Evolutionary conservation across 768 basidiomycete species (phyloP), one percentile per base, ranked within the genome.

Genomic region (Pisolithus marmoratus): DNA sequence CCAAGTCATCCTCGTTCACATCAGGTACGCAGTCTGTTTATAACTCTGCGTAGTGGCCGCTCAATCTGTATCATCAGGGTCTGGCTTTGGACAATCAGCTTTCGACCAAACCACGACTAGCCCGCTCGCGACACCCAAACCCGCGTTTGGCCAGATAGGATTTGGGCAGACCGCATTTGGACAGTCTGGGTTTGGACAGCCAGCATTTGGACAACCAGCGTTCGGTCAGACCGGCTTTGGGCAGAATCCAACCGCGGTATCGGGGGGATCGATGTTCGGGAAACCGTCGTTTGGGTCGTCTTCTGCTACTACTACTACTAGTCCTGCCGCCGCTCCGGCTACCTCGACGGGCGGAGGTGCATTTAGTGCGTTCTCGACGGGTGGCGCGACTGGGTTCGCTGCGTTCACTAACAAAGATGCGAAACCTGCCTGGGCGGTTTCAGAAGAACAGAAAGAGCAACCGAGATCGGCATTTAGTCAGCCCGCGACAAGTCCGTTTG

Each of bases 141-240:
- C 53, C 36, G 37, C 58, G 4, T 71, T 72, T 52, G 66, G 66
- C 8, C 67, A 69, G 23, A 53, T 67, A 36, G 52, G 57, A 6
- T 77, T 75, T 54, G 74, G 72, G 2, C 68, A 71, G 38, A 53
- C 73, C 8, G 55, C 68, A 3, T 77, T 78, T 54, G 72, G 73
- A 2, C 68, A 72, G 45, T 54, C 72, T 19, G 58, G 63, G 2
- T 64, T 70, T 41, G 61, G 62, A 38, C 60, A 66, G 27, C 38
- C 58, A 6, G 51, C 55, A 36, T 45, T 45, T 11, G 53, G 55
- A 34, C 17, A 45, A 26, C 55, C 59, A 17, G 26, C 44, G 29
- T 50, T 54, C 44, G 48, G 49, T 8, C 50, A 56, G 11, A 8
- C 60, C 54, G 29, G 48, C 57, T 8, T 47, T 14, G 34, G 34